These are phyloP conservation scores for Trichoderma lentiforme DNA, from an alignment of 2,329 filamentous ascomycete species.

Conservation along the genomic window DNA sequence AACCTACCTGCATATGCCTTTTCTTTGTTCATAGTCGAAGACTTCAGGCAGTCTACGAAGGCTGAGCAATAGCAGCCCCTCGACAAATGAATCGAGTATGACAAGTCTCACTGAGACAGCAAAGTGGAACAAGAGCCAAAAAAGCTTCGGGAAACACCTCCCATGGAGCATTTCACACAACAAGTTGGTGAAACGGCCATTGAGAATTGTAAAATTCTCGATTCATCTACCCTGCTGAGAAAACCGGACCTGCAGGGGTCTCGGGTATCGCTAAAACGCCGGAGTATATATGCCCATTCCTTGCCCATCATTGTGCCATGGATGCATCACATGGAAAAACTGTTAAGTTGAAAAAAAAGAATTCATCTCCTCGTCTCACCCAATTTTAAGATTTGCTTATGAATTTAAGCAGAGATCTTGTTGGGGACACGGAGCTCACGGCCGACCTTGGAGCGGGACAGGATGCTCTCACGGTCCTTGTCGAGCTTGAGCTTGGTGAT, in stretches of 20 bases:
- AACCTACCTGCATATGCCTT: slow-evolving; percentile 10
- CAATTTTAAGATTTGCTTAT: slow-evolving; percentile 21
- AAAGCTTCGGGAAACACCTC: slow-evolving; percentile 67
- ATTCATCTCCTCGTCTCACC: slow-evolving; percentile 21
- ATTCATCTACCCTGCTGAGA: slow-evolving; percentile 41
- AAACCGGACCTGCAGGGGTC: slow-evolving; percentile 29
- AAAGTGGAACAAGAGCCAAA: slow-evolving; percentile 19
- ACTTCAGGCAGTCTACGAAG: slow-evolving; percentile 1
- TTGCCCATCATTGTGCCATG: slow-evolving; percentile 23
- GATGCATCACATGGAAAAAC: slow-evolving; percentile 20
- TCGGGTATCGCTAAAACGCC: slow-evolving; percentile 36
- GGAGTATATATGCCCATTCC: slow-evolving; percentile 38
- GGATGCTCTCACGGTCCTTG: slow-evolving; percentile 87
- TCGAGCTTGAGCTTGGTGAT: slow-evolving; percentile 99
- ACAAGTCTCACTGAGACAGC: slow-evolving; percentile 14
- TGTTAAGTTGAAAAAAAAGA: not conserved
- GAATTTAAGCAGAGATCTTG: slow-evolving; percentile 54
- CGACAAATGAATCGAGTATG: slow-evolving; percentile 9
- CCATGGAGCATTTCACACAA: slow-evolving; percentile 69
- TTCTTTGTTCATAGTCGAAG: not conserved
- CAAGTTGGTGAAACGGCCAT: slow-evolving; percentile 68
- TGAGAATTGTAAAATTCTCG: slow-evolving; percentile 50
- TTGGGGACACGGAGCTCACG: slow-evolving; percentile 72
- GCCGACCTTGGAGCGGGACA: slow-evolving; percentile 79
- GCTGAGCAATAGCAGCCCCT: slow-evolving; percentile 7